These are phyloP conservation scores for Grosmannia penicillata DNA, from an alignment of 2,329 filamentous ascomycete genomes.

Conservation along the genomic window DNA sequence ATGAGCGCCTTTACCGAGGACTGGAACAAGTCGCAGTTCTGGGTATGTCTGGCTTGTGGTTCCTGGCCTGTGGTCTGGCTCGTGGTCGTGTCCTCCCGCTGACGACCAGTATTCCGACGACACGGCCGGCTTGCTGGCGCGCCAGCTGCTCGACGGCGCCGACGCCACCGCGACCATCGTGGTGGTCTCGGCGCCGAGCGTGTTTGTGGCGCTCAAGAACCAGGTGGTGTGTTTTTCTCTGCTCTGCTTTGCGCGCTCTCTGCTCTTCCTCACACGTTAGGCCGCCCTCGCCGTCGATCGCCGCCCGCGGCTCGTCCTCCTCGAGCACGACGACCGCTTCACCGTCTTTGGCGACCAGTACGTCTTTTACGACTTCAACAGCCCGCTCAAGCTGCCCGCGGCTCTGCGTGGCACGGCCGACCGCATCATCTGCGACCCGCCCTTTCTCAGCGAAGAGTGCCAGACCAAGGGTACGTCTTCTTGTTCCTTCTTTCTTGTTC, in stretches of 20 bases:
- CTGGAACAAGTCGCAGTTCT: constrained; percentile 76
- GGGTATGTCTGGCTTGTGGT: constrained; percentile 34
- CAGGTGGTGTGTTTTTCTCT: constrained; percentile 7
- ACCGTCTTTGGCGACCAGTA: constrained; percentile 55
- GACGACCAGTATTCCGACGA: constrained; percentile 49
- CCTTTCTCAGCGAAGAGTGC: constrained; percentile 67
- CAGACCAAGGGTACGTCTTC: constrained; percentile 54
- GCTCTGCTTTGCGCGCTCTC: not conserved
- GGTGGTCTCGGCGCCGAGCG: constrained; percentile 61
- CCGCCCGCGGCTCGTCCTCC: constrained; percentile 43
- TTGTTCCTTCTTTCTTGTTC: not conserved
- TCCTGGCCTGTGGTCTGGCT: not conserved
- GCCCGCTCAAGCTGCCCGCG: constrained; percentile 48
- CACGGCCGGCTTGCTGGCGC: constrained; percentile 49
- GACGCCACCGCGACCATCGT: constrained; percentile 42
- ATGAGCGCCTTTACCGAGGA: constrained; percentile 67
- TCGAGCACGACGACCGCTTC: constrained; percentile 66
- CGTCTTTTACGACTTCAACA: constrained; percentile 57
- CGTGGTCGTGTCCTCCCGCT: not conserved
- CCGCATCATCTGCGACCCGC: constrained; percentile 61
- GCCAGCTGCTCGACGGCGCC: constrained; percentile 48
- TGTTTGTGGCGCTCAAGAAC: constrained; percentile 64
- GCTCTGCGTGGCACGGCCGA: constrained; percentile 48
- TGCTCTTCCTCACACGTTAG: not conserved
- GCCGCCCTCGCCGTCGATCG: not conserved